phyloP scores from a whole-genome alignment of 805 yeast species.

The Sugiyamaella chiloensis region DNA sequence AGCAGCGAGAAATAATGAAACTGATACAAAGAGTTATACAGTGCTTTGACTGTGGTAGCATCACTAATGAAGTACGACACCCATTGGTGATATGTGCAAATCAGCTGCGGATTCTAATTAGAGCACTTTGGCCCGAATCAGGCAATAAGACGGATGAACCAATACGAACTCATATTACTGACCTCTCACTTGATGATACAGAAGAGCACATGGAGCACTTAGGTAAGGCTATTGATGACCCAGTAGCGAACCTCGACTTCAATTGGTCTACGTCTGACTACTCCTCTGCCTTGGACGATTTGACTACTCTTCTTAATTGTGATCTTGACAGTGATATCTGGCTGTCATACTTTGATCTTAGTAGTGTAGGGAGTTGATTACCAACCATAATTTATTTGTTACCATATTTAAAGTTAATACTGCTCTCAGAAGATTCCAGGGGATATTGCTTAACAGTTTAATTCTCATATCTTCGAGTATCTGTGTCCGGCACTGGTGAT shows the following conservation, averaged over 20 bases:
- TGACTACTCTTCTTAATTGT: conserved; percentile 15
- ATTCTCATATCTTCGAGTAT: no score
- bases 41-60: not conserved
- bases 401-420: no score
- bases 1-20: conserved; percentile 6
- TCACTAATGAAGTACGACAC: conserved; percentile 3
- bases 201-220: no score
- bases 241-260: not conserved
- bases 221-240: not conserved
- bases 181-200: not conserved
- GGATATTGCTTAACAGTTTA: no score
- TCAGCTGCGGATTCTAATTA: not conserved
- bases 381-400: no score
- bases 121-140: not conserved
- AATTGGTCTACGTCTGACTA: conserved; percentile 7
- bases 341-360: conserved; percentile 17
- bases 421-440: no score
- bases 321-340: conserved; percentile 20
- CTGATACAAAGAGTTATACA: not conserved
- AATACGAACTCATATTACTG: not conserved
- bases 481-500: no score
- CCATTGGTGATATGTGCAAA: not conserved
- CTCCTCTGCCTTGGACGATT: conserved; percentile 11
- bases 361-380: no score
- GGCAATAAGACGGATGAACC: not conserved